Conservation (phyloP, 2,329 filamentous ascomycete species). For the Stachybotrys chartarum region DNA sequence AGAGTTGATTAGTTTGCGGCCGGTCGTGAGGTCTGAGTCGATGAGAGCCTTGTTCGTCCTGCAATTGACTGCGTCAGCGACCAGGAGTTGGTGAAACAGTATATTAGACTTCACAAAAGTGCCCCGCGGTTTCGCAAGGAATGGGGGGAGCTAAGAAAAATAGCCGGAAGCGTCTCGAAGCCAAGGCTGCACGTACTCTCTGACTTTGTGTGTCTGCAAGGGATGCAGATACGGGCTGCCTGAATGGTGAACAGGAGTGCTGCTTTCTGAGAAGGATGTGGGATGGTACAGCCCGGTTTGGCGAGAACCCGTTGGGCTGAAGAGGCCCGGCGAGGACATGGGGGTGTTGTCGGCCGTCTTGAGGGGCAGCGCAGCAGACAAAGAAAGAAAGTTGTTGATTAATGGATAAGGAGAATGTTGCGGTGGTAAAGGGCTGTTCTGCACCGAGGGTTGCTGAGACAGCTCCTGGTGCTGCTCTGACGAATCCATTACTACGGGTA, state of each 20-base stretch:
- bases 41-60: constrained; percentile 87
- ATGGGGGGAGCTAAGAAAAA: constrained; percentile 2
- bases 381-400: constrained; percentile 23
- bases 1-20: constrained; percentile 93
- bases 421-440: constrained; percentile 15
- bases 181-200: constrained; percentile 54
- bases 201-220: constrained; percentile 63
- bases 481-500: constrained; percentile 18
- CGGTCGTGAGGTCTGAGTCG: constrained; percentile 80
- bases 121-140: neutral
- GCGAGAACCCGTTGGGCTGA: constrained; percentile 43
- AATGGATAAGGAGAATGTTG: constrained; percentile 20
- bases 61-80: constrained; percentile 1
- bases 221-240: constrained; percentile 62
- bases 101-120: neutral
- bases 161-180: neutral
- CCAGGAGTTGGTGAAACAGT: neutral
- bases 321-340: constrained; percentile 54
- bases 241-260: constrained; percentile 39
- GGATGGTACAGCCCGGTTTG: constrained; percentile 27
- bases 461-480: constrained; percentile 16
- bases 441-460: constrained; percentile 7
- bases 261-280: constrained; percentile 44
- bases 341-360: constrained; percentile 50
- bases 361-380: constrained; percentile 31